Base-by-base conservation (phyloP, 2,329 filamentous ascomycete species). In the Neurospora sp. region DNA sequence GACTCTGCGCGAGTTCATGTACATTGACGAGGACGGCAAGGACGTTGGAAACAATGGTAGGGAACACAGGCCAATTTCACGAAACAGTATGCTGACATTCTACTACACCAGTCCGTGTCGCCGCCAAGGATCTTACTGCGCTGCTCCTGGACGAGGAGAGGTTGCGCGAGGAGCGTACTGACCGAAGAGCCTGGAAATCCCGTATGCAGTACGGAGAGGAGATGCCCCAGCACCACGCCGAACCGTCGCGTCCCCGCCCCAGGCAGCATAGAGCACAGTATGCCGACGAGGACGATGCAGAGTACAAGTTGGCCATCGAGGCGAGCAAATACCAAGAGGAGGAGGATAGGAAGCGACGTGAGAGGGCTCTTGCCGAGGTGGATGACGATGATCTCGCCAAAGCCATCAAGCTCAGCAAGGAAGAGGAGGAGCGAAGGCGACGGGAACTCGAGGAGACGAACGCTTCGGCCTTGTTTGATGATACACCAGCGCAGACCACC, bases 21-120 rank as follows among this genome's bases (percentile, higher is more conserved):
- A 98, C 79, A 88, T 97, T 68, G 96, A 99, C 75, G 96, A 99
- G 78, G 96, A 99, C 73, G 93, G 94, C 67, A 89, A 91, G 73
- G 96, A 99, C 79, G 96, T 99, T 67, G 96, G 96, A 69, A 93
- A 97, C 78, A 98, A 97, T 82, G 95, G 96, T 97, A 84, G 75
- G 89, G 3, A 62, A 33, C 23, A 33, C 52, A 17, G 7, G 28
- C 13, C 52, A 33, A 17, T 33, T 33, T 33, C 28, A 33, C 28
- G 28, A 33, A 33, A 0, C 23, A 33, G 7, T 33, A 33, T 62
- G 52, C 52, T 62, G 52, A 62, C 52, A 9, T 33, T 62, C 23
- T 33, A 33, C 52, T 79, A 68, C 74, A 68, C 74, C 71, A 99
- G 96, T 99, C 70, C 93, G 96, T 72, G 91, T 97, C 73, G 95